Conservation (phyloP, 352 stramenopile species). For the Phytophthora idaei region DNA sequence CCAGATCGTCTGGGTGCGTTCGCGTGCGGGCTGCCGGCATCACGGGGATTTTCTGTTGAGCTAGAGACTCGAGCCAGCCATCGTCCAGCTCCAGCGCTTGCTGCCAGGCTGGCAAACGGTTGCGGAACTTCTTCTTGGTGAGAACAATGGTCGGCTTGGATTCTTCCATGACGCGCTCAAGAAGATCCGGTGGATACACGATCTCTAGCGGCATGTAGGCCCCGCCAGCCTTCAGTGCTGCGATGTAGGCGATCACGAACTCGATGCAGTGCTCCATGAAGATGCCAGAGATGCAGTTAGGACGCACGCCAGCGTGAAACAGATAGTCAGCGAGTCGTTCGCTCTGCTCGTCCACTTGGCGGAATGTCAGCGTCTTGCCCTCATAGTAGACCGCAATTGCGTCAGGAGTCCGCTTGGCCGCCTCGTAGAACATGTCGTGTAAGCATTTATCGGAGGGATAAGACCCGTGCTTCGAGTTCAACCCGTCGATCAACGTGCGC, state of each 20-base stretch:
- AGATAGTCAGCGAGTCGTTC: conserved; percentile 69
- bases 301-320: conserved; percentile 65
- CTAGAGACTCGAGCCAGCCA: conserved; percentile 49
- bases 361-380: conserved; percentile 68
- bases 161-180: conserved; percentile 89
- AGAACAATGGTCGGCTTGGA: conserved; percentile 88
- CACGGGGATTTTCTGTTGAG: conserved; percentile 31
- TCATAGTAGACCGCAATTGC: conserved; percentile 77
- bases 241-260: conserved; percentile 92
- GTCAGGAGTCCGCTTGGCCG: conserved; percentile 66
- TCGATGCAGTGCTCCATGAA: conserved; percentile 93
- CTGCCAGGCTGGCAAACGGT: conserved; percentile 73
- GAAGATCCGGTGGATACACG: conserved; percentile 90
- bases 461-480: conserved; percentile 53
- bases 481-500: conserved; percentile 45
- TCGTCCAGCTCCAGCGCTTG: conserved; percentile 70
- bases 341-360: conserved; percentile 69
- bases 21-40: conserved; percentile 68
- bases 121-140: conserved; percentile 79
- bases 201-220: conserved; percentile 92
- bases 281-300: conserved; percentile 75
- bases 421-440: conserved; percentile 82
- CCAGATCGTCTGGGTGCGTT: conserved; percentile 86
- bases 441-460: conserved; percentile 81
- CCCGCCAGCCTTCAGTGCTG: conserved; percentile 89